Evolutionary conservation across 1,284 basidiomycete genomes (phyloP).

Genomic region (Cerioporus squamosus): DNA sequence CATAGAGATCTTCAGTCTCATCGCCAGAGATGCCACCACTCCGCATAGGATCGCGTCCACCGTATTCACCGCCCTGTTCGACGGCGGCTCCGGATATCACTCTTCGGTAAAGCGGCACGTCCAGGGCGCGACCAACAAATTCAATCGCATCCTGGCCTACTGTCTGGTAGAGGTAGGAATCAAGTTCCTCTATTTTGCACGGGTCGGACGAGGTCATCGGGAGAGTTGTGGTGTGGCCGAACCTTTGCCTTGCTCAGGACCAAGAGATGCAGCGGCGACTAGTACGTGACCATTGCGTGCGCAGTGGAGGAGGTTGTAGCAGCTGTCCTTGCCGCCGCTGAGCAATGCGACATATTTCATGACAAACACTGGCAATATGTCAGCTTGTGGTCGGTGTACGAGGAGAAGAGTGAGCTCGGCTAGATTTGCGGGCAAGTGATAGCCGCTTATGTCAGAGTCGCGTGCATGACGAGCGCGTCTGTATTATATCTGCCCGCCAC

Average conservation of each 20-base stretch:
- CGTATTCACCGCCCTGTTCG: conserved; percentile 87
- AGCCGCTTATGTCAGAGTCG: conserved; percentile 26
- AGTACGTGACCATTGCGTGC: conserved; percentile 87
- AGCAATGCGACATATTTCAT: conserved; percentile 97
- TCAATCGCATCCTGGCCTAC: conserved; percentile 96
- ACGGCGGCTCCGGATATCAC: conserved; percentile 85
- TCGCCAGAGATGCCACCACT: conserved; percentile 71
- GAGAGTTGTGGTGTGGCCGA: conserved; percentile 18
- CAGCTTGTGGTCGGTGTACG: not conserved
- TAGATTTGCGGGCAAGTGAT: conserved; percentile 9
- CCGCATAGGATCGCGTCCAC: conserved; percentile 54
- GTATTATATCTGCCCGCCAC: too few relatives aligned
- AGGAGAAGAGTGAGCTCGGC: not conserved
- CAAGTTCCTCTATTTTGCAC: conserved; percentile 83
- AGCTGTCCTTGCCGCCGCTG: conserved; percentile 98
- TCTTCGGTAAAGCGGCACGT: conserved; percentile 84
- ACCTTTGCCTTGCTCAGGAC: conserved; percentile 88
- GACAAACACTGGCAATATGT: not conserved
- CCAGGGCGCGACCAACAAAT: conserved; percentile 84
- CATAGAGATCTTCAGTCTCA: conserved; percentile 95
- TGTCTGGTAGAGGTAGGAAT: conserved; percentile 99
- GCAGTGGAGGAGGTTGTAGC: conserved; percentile 95
- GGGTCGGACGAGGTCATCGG: conserved; percentile 21
- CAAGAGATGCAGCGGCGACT: conserved; percentile 87
- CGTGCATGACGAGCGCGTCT: conserved; percentile 22